Base-by-base conservation (phyloP, 495 filamentous ascomycete species). In the Tuber umbilicatum region DNA sequence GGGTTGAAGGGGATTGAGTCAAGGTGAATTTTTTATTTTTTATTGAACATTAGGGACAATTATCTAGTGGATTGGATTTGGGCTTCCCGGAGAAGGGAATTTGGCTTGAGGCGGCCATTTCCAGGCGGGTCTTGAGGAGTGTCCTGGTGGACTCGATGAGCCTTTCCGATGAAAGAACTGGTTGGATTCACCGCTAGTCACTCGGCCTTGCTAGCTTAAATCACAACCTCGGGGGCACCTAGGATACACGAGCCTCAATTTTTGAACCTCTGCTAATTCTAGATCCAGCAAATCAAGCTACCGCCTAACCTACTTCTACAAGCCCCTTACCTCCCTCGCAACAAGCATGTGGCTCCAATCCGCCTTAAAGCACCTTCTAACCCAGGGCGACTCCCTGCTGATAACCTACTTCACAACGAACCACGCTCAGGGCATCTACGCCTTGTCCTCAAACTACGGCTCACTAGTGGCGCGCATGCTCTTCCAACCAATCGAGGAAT, bases 401-500 rank as follows among this genome's bases (percentile, higher is more conserved):
- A 91, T 99, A 45, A 88, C 91, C 40, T 84, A 88, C 70, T 85
- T 98, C 73, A 89, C 93, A 38, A 88, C 90, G 2, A 86, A 93
- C 7, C 85, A 87, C 50, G 91, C 93, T 17, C 94, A 98, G 84
- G 95, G 95, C n/a, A 90, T 93, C 27, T 99, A 98, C 83, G 91
- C 93, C 0, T 86, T 99, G 4, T 95, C 94, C 41, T 90, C 92
- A 70, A 97, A 97, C 81, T 99, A 99, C 85, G 95, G 96, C 60
- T 91, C 93, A 12, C 88, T 99, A 3, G 83, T 96, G 70, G 95
- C 96, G 4, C 90, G 95, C 19, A 88, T 97, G 73, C 84, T 99
- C 73, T 95, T 99, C 83, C 95, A 97, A 80, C 95, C 95, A 16
- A 88, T 98, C 78, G 95, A 99, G 81, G 96, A 98, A 83, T 93